Base-by-base conservation (phyloP, 1,139 yeast species). In the Geotrichum histeridarum region DNA sequence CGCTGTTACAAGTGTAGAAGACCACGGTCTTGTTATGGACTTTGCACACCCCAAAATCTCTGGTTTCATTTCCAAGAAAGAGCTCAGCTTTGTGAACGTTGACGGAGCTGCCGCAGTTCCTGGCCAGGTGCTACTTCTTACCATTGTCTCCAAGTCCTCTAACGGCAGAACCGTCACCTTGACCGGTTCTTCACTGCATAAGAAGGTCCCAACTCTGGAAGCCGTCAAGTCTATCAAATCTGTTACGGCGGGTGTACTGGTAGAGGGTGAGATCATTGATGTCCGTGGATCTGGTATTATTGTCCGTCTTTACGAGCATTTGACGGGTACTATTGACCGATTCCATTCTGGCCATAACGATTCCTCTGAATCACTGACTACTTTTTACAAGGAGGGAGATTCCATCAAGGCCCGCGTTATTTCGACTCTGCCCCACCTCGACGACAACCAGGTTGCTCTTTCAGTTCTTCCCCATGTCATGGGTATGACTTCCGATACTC, bases 1-100 rank as follows among this genome's bases (percentile, higher is more conserved):
- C 32, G 77, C 89, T 1, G 82, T 93, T 15, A 77, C 77, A 57
- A 85, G 95, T 51, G 72, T 88, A 27, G 98, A 93, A 75, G 99
- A 93, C 66, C 96, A 88, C 67, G 99, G 99, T 70, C 78, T 83
- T 14, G 80, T 88, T 56, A 72, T 91, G 51, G 86, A 84, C 63
- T 70, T 86, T 32, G 97, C 97, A 27, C 51, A 53, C n/a, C 36
- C 52, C 32, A 66, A 68, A 3, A 58, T 78, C 14, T 71, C 81
- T 18, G 98, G 95, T 0, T 93, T 93, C 70, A 75, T 93, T 56
- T 80, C 95, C 2, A 83, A 82, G 63, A 85, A 84, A 63, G 91
- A 84, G 58, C 69, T 76, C 41, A 65, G 68, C 42, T 57, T 62
- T 44, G 69, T 71, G 1, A 64, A 63, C 6, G 57, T 64, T 43